phyloP scores from a whole-genome alignment of 345 rosid species.

The Pelargonium nanum region DNA sequence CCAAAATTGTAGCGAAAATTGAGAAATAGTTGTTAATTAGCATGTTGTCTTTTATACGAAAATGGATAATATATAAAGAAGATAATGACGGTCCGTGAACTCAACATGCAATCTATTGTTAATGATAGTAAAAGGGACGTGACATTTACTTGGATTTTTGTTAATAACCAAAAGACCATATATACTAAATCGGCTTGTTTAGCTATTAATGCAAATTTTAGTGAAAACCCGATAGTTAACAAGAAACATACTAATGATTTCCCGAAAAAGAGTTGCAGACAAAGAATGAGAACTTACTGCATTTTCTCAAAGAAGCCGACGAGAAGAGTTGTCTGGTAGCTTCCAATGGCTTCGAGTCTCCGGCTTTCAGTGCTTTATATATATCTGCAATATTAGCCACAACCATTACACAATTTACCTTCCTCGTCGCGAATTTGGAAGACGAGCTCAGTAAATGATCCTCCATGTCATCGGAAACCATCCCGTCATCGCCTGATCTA shows the following conservation, averaged over 20 bases:
- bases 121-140: background rate
- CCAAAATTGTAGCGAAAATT: no score
- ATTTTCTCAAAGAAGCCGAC: slow-evolving; percentile 30
- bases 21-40: no score
- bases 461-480: slow-evolving; percentile 18
- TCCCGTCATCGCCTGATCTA: slow-evolving; percentile 21
- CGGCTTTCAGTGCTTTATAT: slow-evolving; percentile 29
- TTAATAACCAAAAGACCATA: background rate
- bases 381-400: slow-evolving; percentile 43
- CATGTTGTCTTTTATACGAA: background rate
- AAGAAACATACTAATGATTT: background rate
- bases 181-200: background rate
- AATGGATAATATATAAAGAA: no score
- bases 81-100: no score
- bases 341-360: slow-evolving; percentile 30
- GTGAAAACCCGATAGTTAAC: background rate
- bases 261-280: background rate
- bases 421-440: slow-evolving; percentile 34
- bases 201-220: background rate
- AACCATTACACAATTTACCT: slow-evolving; percentile 39
- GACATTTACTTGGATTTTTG: background rate
- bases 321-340: slow-evolving; percentile 35
- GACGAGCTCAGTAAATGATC: slow-evolving; percentile 12
- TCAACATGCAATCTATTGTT: background rate
- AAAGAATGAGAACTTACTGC: slow-evolving; percentile 30